A percentile compares a stretch with the other conserved stretches of the same genome.
phyloP scores from a whole-genome alignment of 805 yeast genomes.

The Sugiyamaella boreocaroliniensis region DNA sequence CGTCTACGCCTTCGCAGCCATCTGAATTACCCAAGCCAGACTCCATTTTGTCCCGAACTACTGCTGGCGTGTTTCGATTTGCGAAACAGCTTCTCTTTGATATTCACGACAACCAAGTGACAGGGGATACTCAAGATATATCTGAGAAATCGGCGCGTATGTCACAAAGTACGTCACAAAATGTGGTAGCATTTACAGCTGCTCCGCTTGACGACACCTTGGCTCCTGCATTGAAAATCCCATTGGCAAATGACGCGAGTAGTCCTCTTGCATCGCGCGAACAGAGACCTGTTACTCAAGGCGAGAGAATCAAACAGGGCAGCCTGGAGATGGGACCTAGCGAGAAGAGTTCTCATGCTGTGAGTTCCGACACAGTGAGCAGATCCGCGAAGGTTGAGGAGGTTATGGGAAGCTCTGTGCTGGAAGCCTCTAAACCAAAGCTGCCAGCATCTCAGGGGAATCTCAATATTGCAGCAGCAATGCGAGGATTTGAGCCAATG shows the following conservation, averaged over 20 bases:
- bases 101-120: neutral
- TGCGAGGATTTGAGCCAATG: neutral
- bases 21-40: neutral
- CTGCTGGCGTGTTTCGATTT: slow-evolving; percentile 15
- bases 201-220: no score
- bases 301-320: neutral
- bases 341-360: neutral
- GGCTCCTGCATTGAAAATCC: neutral
- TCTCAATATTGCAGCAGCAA: neutral
- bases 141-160: neutral
- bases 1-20: neutral
- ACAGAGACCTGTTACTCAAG: neutral
- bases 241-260: neutral
- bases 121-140: neutral
- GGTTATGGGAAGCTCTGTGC: no score
- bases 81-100: slow-evolving; percentile 20
- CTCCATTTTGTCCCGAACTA: slow-evolving; percentile 5
- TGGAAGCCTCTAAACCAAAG: neutral
- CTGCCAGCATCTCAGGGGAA: neutral
- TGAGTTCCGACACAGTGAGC: neutral
- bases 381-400: no score
- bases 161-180: neutral
- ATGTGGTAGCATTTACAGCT: no score
- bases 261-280: neutral
- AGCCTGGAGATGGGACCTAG: neutral